A percentile compares a stretch with the other conserved stretches of the same genome.
Conservation (phyloP, 495 filamentous ascomycete species). For the Podospora conica region DNA sequence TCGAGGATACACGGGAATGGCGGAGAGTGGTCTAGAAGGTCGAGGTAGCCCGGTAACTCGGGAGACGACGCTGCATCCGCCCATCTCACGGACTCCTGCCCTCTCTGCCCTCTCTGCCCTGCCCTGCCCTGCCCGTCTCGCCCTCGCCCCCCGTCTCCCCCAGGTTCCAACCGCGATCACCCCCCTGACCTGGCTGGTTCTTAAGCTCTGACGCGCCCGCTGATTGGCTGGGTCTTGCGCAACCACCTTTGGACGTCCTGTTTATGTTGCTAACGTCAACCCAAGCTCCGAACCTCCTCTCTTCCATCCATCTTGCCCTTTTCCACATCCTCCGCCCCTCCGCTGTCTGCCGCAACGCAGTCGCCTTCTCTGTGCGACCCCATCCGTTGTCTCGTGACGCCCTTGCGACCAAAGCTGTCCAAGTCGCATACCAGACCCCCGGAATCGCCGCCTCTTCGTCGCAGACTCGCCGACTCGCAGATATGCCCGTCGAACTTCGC, state of each 20-base stretch:
- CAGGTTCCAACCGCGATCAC: constrained; percentile 5
- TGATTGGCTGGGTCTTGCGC: constrained; percentile 30
- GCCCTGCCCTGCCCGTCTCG: not conserved
- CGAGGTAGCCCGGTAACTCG: not conserved
- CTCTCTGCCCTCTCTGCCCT: not conserved
- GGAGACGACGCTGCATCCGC: not conserved
- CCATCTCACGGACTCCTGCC: not conserved
- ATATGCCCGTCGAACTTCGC: constrained; percentile 61
- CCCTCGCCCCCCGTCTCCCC: not conserved
- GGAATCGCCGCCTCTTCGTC: constrained; percentile 1
- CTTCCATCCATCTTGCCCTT: constrained; percentile 9
- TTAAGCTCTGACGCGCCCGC: constrained; percentile 9
- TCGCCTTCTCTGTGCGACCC: constrained; percentile 12
- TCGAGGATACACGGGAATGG: constrained; percentile 1
- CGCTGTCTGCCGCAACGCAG: not conserved
- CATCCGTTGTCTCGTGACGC: constrained; percentile 3
- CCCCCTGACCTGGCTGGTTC: constrained; percentile 21
- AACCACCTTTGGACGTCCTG: constrained; percentile 31
- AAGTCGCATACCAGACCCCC: not conserved
- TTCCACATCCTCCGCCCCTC: not conserved
- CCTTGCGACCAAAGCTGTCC: not conserved
- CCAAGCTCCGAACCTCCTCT: constrained; percentile 14
- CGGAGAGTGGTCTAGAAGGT: not conserved
- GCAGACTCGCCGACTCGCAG: constrained; percentile 6
- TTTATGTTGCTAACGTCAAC: constrained; percentile 25